Base-by-base conservation (phyloP, 2,329 filamentous ascomycete species). In the Cryoendolithus antarcticus region DNA sequence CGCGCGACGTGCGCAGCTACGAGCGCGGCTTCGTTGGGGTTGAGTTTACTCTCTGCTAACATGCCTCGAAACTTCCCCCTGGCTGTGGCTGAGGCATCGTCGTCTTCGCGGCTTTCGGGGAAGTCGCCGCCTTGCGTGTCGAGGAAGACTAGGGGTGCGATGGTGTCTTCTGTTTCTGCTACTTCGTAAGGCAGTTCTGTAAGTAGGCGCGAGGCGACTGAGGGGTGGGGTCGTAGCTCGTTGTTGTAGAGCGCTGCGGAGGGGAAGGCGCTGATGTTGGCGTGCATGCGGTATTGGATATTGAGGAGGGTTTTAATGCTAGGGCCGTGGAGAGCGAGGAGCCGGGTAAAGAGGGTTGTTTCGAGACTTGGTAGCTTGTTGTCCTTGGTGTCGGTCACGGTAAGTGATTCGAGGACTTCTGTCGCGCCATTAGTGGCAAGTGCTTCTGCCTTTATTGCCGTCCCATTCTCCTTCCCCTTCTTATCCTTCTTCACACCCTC, bases 201-300 rank as follows among this genome's bases (percentile, higher is more conserved):
- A 6, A 98, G 70, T 5, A 95, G 63, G 10, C 88, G 75, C 4
- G 64, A 65, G 57, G 80, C 82, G 45, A 96, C 91, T 0, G 70
- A 67, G 4, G 89, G 83, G 1, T 82, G 86, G 0, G 91, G 89
- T 2, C 88, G 65, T 1, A 98, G 73, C 52, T 80, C 80, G 2
- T 74, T 75, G 44, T 85, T 84, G 62, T 98, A 98, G 8, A 96
- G 70, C 56, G 89, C 80, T 45, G 83, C 74, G 0, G 89, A 95
- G 0, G 91, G 89, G 53, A 95, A 98, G 5, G 77, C 73, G 88
- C 96, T 96, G 52, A 98, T 96, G 39, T 71, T 77, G 55, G 93
- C 82, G 57, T 98, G 86, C 91, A 98, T 98, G 30, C 91, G 86
- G 60, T 98, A 98, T 63, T 98, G 91, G 4, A 82, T 93, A 3